phyloP scores from a whole-genome alignment of 1,284 basidiomycete genomes.

The Filobasidium uniguttulatum region DNA sequence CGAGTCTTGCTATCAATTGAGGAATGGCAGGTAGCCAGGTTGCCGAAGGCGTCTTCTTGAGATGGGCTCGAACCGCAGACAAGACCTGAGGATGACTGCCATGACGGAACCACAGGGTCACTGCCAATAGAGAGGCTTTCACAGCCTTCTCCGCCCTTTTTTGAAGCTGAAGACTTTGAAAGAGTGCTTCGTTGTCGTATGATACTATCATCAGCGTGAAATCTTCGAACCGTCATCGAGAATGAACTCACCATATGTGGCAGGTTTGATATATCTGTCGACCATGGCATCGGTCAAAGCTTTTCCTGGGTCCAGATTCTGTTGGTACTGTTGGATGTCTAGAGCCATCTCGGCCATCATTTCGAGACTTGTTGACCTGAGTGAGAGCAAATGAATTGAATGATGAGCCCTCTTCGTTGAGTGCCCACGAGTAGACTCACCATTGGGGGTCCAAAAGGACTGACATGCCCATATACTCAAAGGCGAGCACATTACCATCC shows the following conservation, averaged over 20 bases:
- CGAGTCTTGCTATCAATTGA: constrained; percentile 31
- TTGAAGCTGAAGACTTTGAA: constrained; percentile 23
- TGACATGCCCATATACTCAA: constrained; percentile 21
- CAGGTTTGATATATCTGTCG: constrained; percentile 21
- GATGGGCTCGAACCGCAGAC: constrained; percentile 23
- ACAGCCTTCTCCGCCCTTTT: constrained; percentile 26
- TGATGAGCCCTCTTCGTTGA: not conserved
- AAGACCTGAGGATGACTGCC: constrained; percentile 53
- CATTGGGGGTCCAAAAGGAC: constrained; percentile 25
- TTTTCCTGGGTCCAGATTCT: constrained; percentile 11
- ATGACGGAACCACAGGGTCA: constrained; percentile 97
- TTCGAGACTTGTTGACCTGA: constrained; percentile 22
- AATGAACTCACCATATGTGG: constrained; percentile 20
- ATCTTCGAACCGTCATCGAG: not conserved
- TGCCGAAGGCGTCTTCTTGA: constrained; percentile 19
- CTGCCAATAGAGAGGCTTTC: constrained; percentile 74
- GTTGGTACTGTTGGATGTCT: constrained; percentile 22
- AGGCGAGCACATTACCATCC: constrained; percentile 24
- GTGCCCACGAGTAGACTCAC: constrained; percentile 14
- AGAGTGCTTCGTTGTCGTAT: constrained; percentile 18
- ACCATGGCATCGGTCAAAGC: constrained; percentile 5
- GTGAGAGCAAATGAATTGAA: not conserved
- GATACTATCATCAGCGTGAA: not conserved
- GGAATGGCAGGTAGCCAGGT: constrained; percentile 30
- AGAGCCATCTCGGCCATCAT: constrained; percentile 25